phyloP scores from a whole-genome alignment of 2,329 filamentous ascomycete genomes.

The Cytospora chrysosperma region DNA sequence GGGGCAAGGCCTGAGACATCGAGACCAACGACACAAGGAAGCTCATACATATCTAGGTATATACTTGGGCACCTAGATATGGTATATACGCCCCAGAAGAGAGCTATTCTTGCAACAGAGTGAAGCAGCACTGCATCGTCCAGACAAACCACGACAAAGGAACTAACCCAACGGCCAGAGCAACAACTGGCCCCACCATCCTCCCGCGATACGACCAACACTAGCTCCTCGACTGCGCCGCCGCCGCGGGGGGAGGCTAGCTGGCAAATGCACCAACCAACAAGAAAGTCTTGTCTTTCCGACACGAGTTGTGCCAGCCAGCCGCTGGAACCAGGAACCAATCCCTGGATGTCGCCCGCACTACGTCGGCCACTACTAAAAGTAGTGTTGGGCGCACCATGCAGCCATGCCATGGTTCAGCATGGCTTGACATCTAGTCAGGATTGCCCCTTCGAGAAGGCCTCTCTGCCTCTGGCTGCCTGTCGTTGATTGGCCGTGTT shows the following conservation, averaged over 20 bases:
- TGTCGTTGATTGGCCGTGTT: constrained; percentile 9
- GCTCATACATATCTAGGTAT: too few species aligned
- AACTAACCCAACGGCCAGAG: too few species aligned
- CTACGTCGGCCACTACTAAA: not conserved
- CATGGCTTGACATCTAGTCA: too few species aligned
- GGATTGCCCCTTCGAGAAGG: too few species aligned
- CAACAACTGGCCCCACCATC: not conserved
- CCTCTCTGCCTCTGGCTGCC: not conserved
- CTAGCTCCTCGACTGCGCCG: constrained; percentile 1
- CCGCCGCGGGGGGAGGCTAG: not conserved
- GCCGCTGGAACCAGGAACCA: not conserved
- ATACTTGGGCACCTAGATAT: too few species aligned
- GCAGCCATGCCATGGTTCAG: too few species aligned
- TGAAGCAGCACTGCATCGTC: too few species aligned
- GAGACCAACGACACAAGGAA: too few species aligned
- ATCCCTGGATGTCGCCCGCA: not conserved
- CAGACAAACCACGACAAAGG: too few species aligned
- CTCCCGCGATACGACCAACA: not conserved
- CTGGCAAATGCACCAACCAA: too few species aligned
- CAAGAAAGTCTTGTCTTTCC: not conserved
- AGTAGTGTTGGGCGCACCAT: too few species aligned
- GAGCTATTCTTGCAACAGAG: not conserved
- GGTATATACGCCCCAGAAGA: not conserved
- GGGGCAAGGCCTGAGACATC: not conserved
- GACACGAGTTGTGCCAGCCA: constrained; percentile 6